phyloP scores from a whole-genome alignment of 768 basidiomycete species.

The Lactarius tabidus region DNA sequence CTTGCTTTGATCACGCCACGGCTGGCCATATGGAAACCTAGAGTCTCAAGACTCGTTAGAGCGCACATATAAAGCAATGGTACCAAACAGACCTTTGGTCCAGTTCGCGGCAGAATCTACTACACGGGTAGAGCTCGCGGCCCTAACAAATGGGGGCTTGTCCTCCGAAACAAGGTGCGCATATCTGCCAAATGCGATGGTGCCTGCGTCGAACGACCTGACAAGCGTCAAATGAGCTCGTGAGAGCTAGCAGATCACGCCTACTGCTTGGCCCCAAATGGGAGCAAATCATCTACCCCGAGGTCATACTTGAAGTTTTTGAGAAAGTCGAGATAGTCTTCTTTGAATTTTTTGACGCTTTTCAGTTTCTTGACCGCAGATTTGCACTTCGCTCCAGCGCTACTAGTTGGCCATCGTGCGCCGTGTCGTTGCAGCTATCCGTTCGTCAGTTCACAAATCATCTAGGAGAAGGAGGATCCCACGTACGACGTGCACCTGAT shows the following conservation, averaged over 20 bases:
- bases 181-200: conserved; percentile 53
- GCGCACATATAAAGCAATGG: background rate
- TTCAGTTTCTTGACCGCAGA: conserved; percentile 52
- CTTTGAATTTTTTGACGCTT: conserved; percentile 41
- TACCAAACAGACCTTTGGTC: conserved; percentile 46
- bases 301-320: conserved; percentile 54
- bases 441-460: background rate
- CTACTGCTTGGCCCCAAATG: conserved; percentile 62
- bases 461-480: background rate
- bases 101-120: conserved; percentile 67
- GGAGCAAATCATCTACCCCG: conserved; percentile 55
- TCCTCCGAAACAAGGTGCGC: conserved; percentile 39
- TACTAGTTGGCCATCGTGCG: conserved; percentile 65
- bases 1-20: conserved; percentile 41
- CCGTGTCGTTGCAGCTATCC: conserved; percentile 78
- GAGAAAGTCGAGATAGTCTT: conserved; percentile 53
- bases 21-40: conserved; percentile 62
- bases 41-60: background rate
- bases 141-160: conserved; percentile 51
- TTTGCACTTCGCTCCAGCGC: conserved; percentile 41
- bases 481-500: conserved; percentile 59
- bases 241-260: conserved; percentile 26
- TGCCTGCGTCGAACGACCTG: conserved; percentile 52
- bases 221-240: background rate
- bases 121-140: conserved; percentile 53